These are phyloP conservation scores for Rusavskia elegans DNA, from an alignment of 495 filamentous ascomycete species.

Conservation along the genomic window DNA sequence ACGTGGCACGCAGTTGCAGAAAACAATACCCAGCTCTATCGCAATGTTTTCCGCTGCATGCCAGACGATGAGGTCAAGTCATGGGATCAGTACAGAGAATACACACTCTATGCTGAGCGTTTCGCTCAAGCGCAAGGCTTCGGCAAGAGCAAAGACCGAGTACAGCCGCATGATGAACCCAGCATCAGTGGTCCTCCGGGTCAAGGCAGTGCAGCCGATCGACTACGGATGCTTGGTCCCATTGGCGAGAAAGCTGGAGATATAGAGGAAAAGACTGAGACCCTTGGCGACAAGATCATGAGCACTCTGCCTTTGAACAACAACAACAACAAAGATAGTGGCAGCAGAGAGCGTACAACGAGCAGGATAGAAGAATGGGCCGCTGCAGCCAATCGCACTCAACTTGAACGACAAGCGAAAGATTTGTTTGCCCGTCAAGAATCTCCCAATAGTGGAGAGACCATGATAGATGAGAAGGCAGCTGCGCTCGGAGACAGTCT, in stretches of 20 bases:
- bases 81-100: constrained; percentile 92
- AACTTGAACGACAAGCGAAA: constrained; percentile 12
- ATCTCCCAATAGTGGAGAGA: constrained; percentile 6
- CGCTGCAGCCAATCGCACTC: constrained; percentile 14
- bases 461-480: constrained; percentile 27
- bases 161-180: constrained; percentile 21
- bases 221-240: constrained; percentile 14
- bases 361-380: constrained; percentile 28
- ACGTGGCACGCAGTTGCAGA: constrained; percentile 78
- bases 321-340: constrained; percentile 1
- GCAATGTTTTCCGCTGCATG: constrained; percentile 91
- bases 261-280: constrained; percentile 14
- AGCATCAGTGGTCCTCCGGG: constrained; percentile 31
- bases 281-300: constrained; percentile 19
- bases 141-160: constrained; percentile 30
- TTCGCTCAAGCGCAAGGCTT: constrained; percentile 53
- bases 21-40: constrained; percentile 88
- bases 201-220: constrained; percentile 15
- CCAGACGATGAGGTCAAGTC: constrained; percentile 85
- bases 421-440: constrained; percentile 2
- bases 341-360: constrained; percentile 8
- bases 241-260: constrained; percentile 21
- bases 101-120: constrained; percentile 56
- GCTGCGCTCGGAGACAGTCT: background rate
- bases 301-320: constrained; percentile 2